Percentiles rank a stretch among this genome's conserved stretches.
phyloP scores from a whole-genome alignment of 106 monocot species.

The Posidonia australis region DNA sequence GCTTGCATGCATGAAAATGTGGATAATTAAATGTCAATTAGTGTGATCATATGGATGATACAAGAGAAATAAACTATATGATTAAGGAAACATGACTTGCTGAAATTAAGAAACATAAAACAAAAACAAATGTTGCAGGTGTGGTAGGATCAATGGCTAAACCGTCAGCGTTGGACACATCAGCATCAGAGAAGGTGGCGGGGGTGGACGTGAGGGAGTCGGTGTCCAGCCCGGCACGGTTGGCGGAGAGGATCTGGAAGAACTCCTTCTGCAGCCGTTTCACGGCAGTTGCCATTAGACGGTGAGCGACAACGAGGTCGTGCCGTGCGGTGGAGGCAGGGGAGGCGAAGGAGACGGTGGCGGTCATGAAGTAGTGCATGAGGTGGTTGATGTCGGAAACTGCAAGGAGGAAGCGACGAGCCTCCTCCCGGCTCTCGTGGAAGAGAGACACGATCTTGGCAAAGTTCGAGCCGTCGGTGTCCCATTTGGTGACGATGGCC shows the following conservation, averaged over 20 bases:
- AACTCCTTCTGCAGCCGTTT: conserved; percentile 15
- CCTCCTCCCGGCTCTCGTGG: conserved; percentile 8
- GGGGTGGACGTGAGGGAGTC: not conserved
- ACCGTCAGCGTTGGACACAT: not conserved
- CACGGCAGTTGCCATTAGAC: conserved; percentile 14
- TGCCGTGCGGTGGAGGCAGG: not conserved
- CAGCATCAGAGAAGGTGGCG: not conserved
- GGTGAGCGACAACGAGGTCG: conserved; percentile 4
- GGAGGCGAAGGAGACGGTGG: not conserved
- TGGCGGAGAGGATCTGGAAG: conserved; percentile 8
- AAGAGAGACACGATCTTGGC: conserved; percentile 16
- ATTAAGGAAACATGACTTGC: too few relatives aligned
- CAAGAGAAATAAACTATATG: too few relatives aligned
- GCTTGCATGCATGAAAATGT: too few relatives aligned
- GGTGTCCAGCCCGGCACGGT: conserved; percentile 9
- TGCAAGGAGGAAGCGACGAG: conserved; percentile 1
- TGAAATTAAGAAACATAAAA: too few relatives aligned
- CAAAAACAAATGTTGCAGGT: too few relatives aligned
- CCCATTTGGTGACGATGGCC: conserved; percentile 13
- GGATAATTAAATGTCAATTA: too few relatives aligned
- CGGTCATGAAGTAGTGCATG: conserved; percentile 11
- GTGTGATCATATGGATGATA: too few relatives aligned
- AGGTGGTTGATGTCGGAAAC: conserved; percentile 4
- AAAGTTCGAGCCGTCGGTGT: not conserved
- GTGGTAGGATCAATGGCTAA: too few relatives aligned